A percentile compares a stretch with the other conserved stretches of the same genome.
These are phyloP conservation scores for Desmodesmus armatus DNA, from an alignment of 139 green algal species.

Conservation along the genomic window DNA sequence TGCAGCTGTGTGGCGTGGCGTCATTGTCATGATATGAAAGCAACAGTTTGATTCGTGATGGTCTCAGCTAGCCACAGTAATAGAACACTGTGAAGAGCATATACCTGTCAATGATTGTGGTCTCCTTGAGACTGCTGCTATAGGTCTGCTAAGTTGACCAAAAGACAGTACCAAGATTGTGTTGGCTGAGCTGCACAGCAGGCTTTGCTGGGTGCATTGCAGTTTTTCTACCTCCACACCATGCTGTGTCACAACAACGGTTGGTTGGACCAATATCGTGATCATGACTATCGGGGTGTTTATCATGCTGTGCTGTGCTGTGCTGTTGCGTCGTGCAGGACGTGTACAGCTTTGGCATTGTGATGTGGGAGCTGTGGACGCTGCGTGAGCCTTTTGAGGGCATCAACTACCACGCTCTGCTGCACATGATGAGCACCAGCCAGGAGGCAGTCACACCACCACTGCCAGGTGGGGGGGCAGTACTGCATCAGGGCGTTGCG, in stretches of 20 bases:
- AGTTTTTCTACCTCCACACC: background rate
- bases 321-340: too few species aligned
- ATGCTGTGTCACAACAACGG: background rate
- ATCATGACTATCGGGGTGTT: background rate
- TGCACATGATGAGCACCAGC: conserved; percentile 35
- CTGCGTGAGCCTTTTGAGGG: conserved; percentile 36
- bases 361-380: conserved; percentile 57
- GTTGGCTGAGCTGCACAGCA: background rate
- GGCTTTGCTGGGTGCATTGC: background rate
- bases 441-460: conserved; percentile 62
- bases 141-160: conserved; percentile 14
- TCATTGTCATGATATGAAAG: background rate
- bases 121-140: background rate
- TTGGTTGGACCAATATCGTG: background rate
- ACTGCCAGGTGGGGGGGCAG: conserved; percentile 60
- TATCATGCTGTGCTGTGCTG: background rate
- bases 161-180: too few species aligned
- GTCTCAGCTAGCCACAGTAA: background rate
- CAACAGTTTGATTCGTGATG: too few species aligned
- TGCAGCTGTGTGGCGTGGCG: background rate
- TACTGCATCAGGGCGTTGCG: background rate
- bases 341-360: conserved; percentile 67
- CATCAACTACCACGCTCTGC: conserved; percentile 25
- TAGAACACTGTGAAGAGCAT: background rate
- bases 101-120: background rate